Base-by-base conservation (phyloP, 768 basidiomycete genomes). In the Naganishia vaughanmartiniae region DNA sequence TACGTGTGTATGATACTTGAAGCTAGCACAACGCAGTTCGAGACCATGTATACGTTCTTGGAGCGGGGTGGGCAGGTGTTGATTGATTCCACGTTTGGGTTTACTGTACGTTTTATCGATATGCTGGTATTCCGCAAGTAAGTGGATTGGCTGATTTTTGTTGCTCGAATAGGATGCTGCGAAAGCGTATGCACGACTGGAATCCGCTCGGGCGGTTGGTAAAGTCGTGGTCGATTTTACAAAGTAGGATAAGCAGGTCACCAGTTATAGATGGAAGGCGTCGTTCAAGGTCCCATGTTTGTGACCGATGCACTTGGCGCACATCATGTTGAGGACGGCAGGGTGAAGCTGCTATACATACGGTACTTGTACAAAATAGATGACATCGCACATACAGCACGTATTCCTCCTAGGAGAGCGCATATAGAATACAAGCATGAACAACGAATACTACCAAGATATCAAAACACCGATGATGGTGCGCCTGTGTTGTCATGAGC, bases 111-210 rank as follows among this genome's bases (percentile, higher is more conserved):
- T 74, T 26, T 31, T 34, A 19, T 56, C 30, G 11, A n/a, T n/a
- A 26, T 28, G 1, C 4, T 36, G 1, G 46, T 42, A 17, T 57
- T 14, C 15, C 56, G 63, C 7, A 33, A 26, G 12, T 31, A 14
- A 24, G 48, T 51, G n/a, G 6, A 3, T 31, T 46, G 2, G n/a
- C 31, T 56, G 31, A 21, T 19, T 21, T 19, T 5, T 6, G 30
- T 46, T 24, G 24, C 5, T 28, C 36, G 24, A n/a, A 11, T 48
- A 85, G 39, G 86, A 89, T 6, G 86, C 79, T 1, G 76, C 85
- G 65, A 80, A 85, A 69, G 90, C 89, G 0, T 91, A 89, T 75
- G 87, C 88, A 15, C 83, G 84, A 63, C 76, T 89, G 10, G 82
- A 87, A 84, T 84, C 85, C 0, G 79, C 82, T 5, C 83, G 85